These are phyloP conservation scores for Pseudophaeomoniella oleicola DNA, from an alignment of 2,329 filamentous ascomycete genomes.

Conservation along the genomic window DNA sequence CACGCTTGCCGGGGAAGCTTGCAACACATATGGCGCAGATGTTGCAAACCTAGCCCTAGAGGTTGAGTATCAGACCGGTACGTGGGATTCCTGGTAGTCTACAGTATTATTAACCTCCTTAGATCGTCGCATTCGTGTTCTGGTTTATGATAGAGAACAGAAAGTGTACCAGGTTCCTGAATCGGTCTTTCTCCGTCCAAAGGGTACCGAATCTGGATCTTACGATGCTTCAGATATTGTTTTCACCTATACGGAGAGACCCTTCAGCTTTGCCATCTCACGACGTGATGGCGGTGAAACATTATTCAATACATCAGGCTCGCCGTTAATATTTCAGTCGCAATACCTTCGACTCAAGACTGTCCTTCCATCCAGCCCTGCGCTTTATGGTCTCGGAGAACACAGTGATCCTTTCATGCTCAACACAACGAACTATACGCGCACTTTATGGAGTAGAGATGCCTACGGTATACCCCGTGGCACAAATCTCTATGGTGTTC, in stretches of 20 bases:
- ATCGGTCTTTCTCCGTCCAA: constrained; percentile 49
- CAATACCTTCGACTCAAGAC: constrained; percentile 65
- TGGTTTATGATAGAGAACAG: constrained; percentile 56
- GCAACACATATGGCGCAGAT: constrained; percentile 46
- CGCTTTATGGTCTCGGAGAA: constrained; percentile 68
- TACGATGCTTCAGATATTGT: constrained; percentile 18
- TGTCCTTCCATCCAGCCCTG: constrained; percentile 50
- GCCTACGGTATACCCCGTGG: constrained; percentile 45
- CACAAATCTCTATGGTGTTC: constrained; percentile 57
- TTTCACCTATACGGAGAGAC: constrained; percentile 39
- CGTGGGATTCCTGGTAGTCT: constrained; percentile 5
- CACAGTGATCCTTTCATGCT: constrained; percentile 58
- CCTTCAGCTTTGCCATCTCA: constrained; percentile 53
- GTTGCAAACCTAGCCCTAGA: constrained; percentile 39
- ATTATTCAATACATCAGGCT: constrained; percentile 55
- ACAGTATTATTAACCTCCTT: background rate
- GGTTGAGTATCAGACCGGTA: constrained; percentile 49
- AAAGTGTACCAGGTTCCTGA: constrained; percentile 63
- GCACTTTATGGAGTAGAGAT: constrained; percentile 57
- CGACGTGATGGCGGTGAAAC: constrained; percentile 18
- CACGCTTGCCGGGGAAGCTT: constrained; percentile 50
- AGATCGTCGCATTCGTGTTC: constrained; percentile 58
- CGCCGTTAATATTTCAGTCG: constrained; percentile 56
- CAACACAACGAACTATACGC: constrained; percentile 53
- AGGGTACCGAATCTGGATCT: constrained; percentile 28